Percentiles rank a stretch among this genome's conserved stretches.
Conservation (phyloP, 2,329 filamentous ascomycete species). For the Grosmannia penicillata region DNA sequence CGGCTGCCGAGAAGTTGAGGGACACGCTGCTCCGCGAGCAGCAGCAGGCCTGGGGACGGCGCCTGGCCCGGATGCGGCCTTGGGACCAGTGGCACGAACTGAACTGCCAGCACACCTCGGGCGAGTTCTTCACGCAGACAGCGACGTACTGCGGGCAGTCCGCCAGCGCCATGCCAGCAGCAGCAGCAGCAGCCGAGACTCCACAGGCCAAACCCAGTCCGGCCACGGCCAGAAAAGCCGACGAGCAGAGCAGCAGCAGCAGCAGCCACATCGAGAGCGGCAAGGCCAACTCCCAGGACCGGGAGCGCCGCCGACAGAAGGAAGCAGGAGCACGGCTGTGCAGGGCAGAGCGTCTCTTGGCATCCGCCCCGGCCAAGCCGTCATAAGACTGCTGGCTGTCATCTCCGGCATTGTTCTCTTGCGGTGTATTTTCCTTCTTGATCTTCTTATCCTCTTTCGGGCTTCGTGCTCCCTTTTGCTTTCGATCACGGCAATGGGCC, state of each 20-base stretch:
- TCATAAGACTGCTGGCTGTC: too few species aligned
- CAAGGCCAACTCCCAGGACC: neutral
- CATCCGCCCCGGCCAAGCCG: too few species aligned
- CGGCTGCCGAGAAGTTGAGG: neutral
- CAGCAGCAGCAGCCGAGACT: neutral
- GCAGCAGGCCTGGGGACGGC: neutral
- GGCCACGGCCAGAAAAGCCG: neutral
- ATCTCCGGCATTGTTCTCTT: too few species aligned
- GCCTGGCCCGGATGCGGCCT: neutral
- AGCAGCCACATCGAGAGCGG: neutral
- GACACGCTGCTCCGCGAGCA: neutral
- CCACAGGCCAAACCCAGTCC: neutral
- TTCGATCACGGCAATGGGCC: too few species aligned
- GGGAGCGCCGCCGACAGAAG: slow-evolving; percentile 14
- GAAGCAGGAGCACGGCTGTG: slow-evolving; percentile 24
- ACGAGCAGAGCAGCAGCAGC: neutral
- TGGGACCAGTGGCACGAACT: slow-evolving; percentile 9
- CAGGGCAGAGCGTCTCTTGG: slow-evolving; percentile 24
- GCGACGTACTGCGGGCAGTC: slow-evolving; percentile 5
- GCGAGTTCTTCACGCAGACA: slow-evolving; percentile 5
- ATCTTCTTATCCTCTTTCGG: too few species aligned
- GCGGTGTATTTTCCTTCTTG: too few species aligned
- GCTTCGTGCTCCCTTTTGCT: too few species aligned
- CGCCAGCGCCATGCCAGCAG: neutral
- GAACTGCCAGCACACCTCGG: slow-evolving; percentile 2